phyloP scores from a whole-genome alignment of 768 basidiomycete species.

The Termitomyces sp. region DNA sequence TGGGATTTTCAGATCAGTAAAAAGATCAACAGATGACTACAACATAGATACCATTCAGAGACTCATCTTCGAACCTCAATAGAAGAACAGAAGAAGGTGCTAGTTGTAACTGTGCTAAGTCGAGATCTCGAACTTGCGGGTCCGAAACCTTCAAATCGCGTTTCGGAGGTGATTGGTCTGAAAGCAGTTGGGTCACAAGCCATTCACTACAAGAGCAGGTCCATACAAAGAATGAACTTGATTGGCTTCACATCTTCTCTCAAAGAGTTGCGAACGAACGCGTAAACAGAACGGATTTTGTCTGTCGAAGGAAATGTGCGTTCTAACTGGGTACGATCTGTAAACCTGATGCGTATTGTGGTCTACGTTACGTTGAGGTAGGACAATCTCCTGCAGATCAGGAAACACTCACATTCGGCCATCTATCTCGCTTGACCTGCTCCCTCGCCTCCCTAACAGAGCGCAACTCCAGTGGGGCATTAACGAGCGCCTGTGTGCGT shows the following conservation, averaged over 20 bases:
- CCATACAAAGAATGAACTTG: slow-evolving; percentile 82
- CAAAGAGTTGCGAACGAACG: slow-evolving; percentile 72
- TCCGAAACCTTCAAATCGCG: slow-evolving; percentile 84
- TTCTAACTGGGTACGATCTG: slow-evolving; percentile 80
- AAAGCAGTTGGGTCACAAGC: background rate
- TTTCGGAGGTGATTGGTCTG: slow-evolving; percentile 81
- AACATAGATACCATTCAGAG: slow-evolving; percentile 53
- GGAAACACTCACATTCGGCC: slow-evolving; percentile 58
- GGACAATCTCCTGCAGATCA: background rate
- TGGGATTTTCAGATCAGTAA: slow-evolving; percentile 25
- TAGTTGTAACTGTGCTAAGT: slow-evolving; percentile 66
- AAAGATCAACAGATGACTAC: slow-evolving; percentile 11
- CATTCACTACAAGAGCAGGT: slow-evolving; percentile 22
- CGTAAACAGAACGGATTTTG: slow-evolving; percentile 82
- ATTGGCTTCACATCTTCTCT: slow-evolving; percentile 72
- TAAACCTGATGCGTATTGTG: slow-evolving; percentile 76
- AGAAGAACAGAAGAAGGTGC: slow-evolving; percentile 79
- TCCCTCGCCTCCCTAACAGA: slow-evolving; percentile 59
- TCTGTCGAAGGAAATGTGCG: slow-evolving; percentile 71
- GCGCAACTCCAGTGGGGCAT: slow-evolving; percentile 71
- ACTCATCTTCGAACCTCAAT: slow-evolving; percentile 70
- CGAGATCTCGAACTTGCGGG: slow-evolving; percentile 62
- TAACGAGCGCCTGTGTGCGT: slow-evolving; percentile 56
- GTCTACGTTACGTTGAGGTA: slow-evolving; percentile 46
- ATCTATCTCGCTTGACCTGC: slow-evolving; percentile 59